Base-by-base conservation (phyloP, 2,329 filamentous ascomycete species). In the Venturia nashicola region DNA sequence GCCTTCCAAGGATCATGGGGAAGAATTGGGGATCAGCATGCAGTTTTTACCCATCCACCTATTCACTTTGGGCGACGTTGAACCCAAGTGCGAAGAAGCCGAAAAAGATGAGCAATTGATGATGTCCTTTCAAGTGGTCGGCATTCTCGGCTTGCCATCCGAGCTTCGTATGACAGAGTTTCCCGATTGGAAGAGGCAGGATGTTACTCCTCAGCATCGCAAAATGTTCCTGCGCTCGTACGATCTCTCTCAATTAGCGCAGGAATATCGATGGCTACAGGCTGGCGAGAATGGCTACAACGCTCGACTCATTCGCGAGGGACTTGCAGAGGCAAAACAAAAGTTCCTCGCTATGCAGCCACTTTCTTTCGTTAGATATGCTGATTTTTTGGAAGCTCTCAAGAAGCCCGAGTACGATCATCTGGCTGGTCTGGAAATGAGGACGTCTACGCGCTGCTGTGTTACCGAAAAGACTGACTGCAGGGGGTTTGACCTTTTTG, bases 101-200 rank as follows among this genome's bases (percentile, higher is more conserved):
- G 65, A 66, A 42, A 54, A 66, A 18, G 66, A 68, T 11, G 68
- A 71, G 20, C 59, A 72, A 64, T 69, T 69, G 0, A 70, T 76
- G 62, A 71, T 73, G 66, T 74, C 72, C 6, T 76, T 75, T 65
- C 74, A 76, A 65, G 68, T 71, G 8, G 74, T 73, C 1, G 75
- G 75, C 51, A 74, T 76, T 51, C 74, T 76, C 9, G 74, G 74
- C 11, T 70, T 76, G 7, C 70, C 73, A 6, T 74, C 75, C 9
- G 74, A 76, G 61, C 69, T 76, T 18, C 34, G 14, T 27, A 44
- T 64, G 27, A 48, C 61, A 18, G 68, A 72, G n/a, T 67, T 67
- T 42, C 62, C 65, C 12, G 51, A 40, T 7, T 76, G 74, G 75
- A 66, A 72, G 14, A 73, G 71, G 48, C 72, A 72, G 43, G 67